Evolutionary conservation across 306 rosid species (phyloP).

Genomic region (Rosa multiflora): DNA sequence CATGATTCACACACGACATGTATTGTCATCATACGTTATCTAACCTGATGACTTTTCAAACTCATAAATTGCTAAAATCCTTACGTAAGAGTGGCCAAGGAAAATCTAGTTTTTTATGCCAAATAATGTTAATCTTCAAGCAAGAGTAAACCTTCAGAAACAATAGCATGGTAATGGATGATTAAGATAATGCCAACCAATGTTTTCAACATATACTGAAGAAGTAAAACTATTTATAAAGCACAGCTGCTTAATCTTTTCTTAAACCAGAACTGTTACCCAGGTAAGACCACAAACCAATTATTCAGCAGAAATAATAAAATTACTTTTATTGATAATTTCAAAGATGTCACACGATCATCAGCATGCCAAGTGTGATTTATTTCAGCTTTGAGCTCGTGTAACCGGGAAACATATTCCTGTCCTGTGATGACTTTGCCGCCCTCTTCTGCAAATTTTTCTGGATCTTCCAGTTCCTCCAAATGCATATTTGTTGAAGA

Average conservation of each 20-base stretch:
- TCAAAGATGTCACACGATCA: constrained; percentile 78
- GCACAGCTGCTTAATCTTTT: neutral
- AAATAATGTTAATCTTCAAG: neutral
- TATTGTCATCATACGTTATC: neutral
- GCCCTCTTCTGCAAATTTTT: constrained; percentile 61
- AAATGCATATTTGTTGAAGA: constrained; percentile 66
- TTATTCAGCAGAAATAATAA: constrained; percentile 16
- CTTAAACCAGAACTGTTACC: neutral
- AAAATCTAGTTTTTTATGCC: constrained; percentile 1
- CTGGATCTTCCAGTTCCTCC: constrained; percentile 81
- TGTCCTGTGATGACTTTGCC: constrained; percentile 73
- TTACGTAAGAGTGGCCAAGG: neutral
- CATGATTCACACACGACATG: constrained; percentile 1
- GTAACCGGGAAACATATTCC: constrained; percentile 75
- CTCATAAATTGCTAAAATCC: neutral
- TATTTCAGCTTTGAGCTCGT: constrained; percentile 89
- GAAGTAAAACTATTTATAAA: neutral
- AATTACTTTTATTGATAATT: constrained; percentile 73
- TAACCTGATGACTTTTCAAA: neutral
- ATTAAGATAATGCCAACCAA: neutral
- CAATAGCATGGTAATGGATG: neutral
- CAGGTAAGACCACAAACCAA: constrained; percentile 16
- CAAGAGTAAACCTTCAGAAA: neutral
- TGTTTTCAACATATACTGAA: neutral
- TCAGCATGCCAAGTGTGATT: constrained; percentile 71